phyloP scores from a whole-genome alignment of 768 basidiomycete species.

The Suillus subalutaceus region DNA sequence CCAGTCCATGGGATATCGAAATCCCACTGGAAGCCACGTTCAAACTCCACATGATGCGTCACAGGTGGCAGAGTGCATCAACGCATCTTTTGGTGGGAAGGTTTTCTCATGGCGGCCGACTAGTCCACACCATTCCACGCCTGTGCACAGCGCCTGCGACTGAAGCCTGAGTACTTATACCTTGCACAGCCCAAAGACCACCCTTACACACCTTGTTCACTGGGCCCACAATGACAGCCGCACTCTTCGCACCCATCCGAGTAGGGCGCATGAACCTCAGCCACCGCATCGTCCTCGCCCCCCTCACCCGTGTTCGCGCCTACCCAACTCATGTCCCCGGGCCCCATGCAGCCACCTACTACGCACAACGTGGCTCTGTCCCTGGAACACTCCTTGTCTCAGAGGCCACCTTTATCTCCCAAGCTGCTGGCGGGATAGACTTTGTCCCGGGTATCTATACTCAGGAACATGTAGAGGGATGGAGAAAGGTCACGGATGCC shows the following conservation, averaged over 20 bases:
- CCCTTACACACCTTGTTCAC: neutral
- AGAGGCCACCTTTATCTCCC: slow-evolving; percentile 46
- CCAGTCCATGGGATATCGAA: neutral
- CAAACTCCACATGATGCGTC: neutral
- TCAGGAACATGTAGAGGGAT: slow-evolving; percentile 50
- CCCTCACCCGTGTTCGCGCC: slow-evolving; percentile 38
- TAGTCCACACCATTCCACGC: neutral
- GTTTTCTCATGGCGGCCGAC: neutral
- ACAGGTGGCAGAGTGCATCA: neutral
- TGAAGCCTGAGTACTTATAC: neutral
- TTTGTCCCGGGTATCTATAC: slow-evolving; percentile 53
- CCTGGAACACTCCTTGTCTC: slow-evolving; percentile 48
- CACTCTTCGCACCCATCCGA: slow-evolving; percentile 34
- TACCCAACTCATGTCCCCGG: slow-evolving; percentile 31
- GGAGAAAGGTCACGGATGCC: slow-evolving; percentile 51
- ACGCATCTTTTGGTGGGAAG: neutral
- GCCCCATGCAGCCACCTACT: slow-evolving; percentile 37
- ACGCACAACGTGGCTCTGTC: slow-evolving; percentile 37
- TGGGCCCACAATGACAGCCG: neutral
- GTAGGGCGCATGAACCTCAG: slow-evolving; percentile 33
- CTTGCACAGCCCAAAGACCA: neutral
- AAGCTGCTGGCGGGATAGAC: slow-evolving; percentile 30
- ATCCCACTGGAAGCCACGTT: neutral
- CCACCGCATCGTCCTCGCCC: slow-evolving; percentile 41
- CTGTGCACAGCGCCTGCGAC: neutral